phyloP scores from a whole-genome alignment of 1,139 yeast genomes.

The Spencermartinsiella ligniputridi region DNA sequence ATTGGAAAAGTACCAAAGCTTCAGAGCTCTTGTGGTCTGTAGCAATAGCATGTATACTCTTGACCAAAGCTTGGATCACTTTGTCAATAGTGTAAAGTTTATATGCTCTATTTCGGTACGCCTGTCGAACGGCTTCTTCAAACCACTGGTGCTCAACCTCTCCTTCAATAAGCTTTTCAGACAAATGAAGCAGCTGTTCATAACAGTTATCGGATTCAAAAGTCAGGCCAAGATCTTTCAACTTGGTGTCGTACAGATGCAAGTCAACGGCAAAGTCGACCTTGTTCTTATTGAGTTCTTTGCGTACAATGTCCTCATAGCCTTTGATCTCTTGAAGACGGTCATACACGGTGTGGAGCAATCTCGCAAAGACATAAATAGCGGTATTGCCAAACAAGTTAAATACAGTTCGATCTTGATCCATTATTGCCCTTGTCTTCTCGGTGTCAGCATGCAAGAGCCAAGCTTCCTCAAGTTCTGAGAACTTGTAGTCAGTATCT shows the following conservation, averaged over 20 bases:
- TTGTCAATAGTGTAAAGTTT: conserved; percentile 90
- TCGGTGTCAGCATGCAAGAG: conserved; percentile 19
- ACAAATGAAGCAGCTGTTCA: conserved; percentile 63
- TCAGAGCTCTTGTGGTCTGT: conserved; percentile 82
- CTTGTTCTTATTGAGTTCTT: conserved; percentile 55
- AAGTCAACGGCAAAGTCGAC: conserved; percentile 89
- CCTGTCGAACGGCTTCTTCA: conserved; percentile 93
- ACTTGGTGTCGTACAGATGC: conserved; percentile 73
- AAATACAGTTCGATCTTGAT: conserved; percentile 39
- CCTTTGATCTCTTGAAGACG: conserved; percentile 74
- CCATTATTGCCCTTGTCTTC: conserved; percentile 19
- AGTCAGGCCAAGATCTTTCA: conserved; percentile 74
- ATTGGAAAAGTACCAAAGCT: conserved; percentile 73
- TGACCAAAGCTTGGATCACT: conserved; percentile 83
- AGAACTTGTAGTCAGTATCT: conserved; percentile 4
- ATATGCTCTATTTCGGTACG: conserved; percentile 89
- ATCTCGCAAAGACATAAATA: conserved; percentile 85
- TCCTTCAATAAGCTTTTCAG: conserved; percentile 80
- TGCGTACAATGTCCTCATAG: conserved; percentile 60
- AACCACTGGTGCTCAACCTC: conserved; percentile 93
- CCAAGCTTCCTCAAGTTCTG: conserved; percentile 24
- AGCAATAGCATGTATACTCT: conserved; percentile 77
- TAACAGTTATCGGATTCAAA: conserved; percentile 73
- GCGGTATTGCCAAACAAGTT: conserved; percentile 90
- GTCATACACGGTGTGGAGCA: conserved; percentile 73